A percentile compares a stretch with the other conserved stretches of the same genome.
phyloP scores from a whole-genome alignment of 495 filamentous ascomycete genomes.

The Neurospora cerealis region DNA sequence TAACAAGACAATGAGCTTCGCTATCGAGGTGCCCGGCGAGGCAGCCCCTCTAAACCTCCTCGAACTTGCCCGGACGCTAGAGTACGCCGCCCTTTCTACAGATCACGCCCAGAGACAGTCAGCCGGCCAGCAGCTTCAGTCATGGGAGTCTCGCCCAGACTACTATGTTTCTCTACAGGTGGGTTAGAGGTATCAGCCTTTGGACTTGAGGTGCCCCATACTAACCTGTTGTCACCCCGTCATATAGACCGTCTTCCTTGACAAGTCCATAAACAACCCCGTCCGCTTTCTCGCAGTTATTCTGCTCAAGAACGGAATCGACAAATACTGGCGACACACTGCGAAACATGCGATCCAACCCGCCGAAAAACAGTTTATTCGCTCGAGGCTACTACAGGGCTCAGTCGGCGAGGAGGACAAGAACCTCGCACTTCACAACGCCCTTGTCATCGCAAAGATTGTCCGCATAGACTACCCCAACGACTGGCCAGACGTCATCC shows the following conservation, averaged over 20 bases:
- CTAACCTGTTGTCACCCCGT: not conserved
- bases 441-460: constrained; percentile 78
- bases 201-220: not conserved
- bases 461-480: constrained; percentile 78
- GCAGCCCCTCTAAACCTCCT: constrained; percentile 45
- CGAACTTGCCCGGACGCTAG: constrained; percentile 61
- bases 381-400: constrained; percentile 58
- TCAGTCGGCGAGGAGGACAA: constrained; percentile 63
- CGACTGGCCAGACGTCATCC: constrained; percentile 63
- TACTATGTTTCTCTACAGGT: constrained; percentile 79
- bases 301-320: constrained; percentile 90
- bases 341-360: constrained; percentile 59
- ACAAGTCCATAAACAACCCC: constrained; percentile 61
- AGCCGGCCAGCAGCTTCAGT: constrained; percentile 69
- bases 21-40: constrained; percentile 45
- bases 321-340: constrained; percentile 80
- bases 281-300: constrained; percentile 85
- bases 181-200: constrained; percentile 14
- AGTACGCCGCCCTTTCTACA: constrained; percentile 64
- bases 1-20: constrained; percentile 35
- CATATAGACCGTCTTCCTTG: constrained; percentile 61
- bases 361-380: constrained; percentile 65
- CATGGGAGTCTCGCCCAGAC: constrained; percentile 69
- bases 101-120: constrained; percentile 67
- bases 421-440: constrained; percentile 73